Base-by-base conservation (phyloP, 352 stramenopile species). In the Globisporangium radiosum region DNA sequence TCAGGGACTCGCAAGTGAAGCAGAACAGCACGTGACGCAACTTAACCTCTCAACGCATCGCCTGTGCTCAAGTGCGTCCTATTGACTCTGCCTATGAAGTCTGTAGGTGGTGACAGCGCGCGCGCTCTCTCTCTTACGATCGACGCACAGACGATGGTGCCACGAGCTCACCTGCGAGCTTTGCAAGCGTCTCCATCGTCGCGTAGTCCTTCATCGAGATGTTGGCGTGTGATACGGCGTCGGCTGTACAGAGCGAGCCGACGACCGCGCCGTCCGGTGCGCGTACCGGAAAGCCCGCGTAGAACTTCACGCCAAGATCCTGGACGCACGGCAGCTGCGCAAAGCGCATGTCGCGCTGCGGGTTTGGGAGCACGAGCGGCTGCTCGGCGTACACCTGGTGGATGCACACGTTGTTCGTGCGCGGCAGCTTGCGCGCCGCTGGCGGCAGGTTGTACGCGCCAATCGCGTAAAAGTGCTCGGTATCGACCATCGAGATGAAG, bases 201-300 rank as follows among this genome's bases (percentile, higher is more conserved):
- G 76, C 79, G 60, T 86, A 89, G 54, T 89, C 73, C 57, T 82
- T 81, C 33, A 69, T 82, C 1, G 75, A 76, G 56, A 89, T 85
- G 52, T 70, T 65, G 51, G 76, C 56, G 48, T 85, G 76, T 15
- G 79, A 56, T 37, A 69, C 64, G 60, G 85, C 39, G 39, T 56
- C 78, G 9, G 64, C 72, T 9, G 72, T 63, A 45, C 78, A 88
- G 8, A 88, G 59, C 38, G 70, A 76, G 0, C 72, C 78, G 15
- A 88, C 67, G 7, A 87, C 75, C 1, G 71, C 71, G 3, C 76
- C 76, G 19, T 72, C 75, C 1, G 74, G 75, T 0, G 66, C 76
- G 36, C 59, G 59, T 2, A 90, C 59, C 0, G 81, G 78, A 57
- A 90, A 90, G 0, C 76, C 73, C 2, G 76, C 78, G 71, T 87